These are phyloP conservation scores for Phyllachora maydis DNA, from an alignment of 2,329 filamentous ascomycete genomes.

Conservation along the genomic window DNA sequence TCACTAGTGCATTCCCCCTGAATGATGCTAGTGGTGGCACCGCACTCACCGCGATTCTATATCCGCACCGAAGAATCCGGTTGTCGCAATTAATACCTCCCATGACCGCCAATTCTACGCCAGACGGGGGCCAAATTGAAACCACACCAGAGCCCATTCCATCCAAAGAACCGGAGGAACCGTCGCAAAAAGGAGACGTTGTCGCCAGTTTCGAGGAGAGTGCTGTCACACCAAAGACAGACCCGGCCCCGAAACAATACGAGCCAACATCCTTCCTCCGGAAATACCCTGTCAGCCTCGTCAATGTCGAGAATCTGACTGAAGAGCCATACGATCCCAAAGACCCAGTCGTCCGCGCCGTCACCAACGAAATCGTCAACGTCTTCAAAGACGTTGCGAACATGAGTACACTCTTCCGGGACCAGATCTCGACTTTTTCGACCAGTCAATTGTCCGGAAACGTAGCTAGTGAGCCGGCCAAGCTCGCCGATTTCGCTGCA, in stretches of 20 bases:
- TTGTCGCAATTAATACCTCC: slow-evolving; percentile 69
- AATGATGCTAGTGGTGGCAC: no score
- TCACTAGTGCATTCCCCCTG: slow-evolving; percentile 77
- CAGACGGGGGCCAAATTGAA: slow-evolving; percentile 26
- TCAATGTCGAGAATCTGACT: slow-evolving; percentile 80
- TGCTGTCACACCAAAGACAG: slow-evolving; percentile 37
- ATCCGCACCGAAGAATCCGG: slow-evolving; percentile 86
- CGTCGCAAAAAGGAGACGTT: slow-evolving; percentile 58
- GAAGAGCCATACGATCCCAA: slow-evolving; percentile 85
- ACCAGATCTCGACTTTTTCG: slow-evolving; percentile 93
- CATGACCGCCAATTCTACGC: slow-evolving; percentile 25
- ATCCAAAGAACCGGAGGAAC: slow-evolving; percentile 28
- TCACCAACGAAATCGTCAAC: slow-evolving; percentile 96
- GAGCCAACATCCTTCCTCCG: slow-evolving; percentile 82
- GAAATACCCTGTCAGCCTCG: slow-evolving; percentile 81
- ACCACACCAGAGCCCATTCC: slow-evolving; percentile 36
- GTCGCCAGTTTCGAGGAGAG: slow-evolving; percentile 93
- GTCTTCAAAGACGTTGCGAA: slow-evolving; percentile 94
- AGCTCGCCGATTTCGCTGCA: slow-evolving; percentile 90
- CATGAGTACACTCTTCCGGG: slow-evolving; percentile 85
- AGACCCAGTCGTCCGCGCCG: slow-evolving; percentile 69
- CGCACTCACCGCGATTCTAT: slow-evolving; percentile 79
- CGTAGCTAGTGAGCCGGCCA: slow-evolving; percentile 83
- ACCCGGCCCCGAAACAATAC: slow-evolving; percentile 34
- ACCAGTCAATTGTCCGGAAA: slow-evolving; percentile 92